Conservation (phyloP, 2,329 filamentous ascomycete genomes). For the Aspergillus fijiensis region DNA sequence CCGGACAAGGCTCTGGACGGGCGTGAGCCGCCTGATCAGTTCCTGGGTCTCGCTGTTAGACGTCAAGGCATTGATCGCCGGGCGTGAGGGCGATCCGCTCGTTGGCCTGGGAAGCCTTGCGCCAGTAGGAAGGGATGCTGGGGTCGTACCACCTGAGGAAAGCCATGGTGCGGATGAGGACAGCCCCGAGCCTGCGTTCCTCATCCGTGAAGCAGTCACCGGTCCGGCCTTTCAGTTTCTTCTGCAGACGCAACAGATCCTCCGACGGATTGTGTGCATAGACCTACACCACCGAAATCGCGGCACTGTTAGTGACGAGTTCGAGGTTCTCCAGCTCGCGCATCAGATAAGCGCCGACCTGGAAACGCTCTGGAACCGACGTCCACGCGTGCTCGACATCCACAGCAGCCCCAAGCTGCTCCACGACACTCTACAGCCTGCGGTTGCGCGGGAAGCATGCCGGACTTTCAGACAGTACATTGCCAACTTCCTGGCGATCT, state of each 20-base stretch:
- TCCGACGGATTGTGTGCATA: conserved; percentile 35
- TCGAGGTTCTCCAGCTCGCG: conserved; percentile 39
- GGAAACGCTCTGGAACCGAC: conserved; percentile 35
- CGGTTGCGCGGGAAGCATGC: conserved; percentile 30
- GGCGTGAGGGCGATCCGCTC: conserved; percentile 37
- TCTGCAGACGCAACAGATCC: conserved; percentile 34
- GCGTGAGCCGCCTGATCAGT: conserved; percentile 28
- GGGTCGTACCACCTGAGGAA: not conserved
- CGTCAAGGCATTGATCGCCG: conserved; percentile 37
- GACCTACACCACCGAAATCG: conserved; percentile 41
- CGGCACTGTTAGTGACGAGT: conserved; percentile 39
- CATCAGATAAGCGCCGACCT: conserved; percentile 38
- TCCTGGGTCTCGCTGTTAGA: conserved; percentile 38
- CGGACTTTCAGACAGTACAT: conserved; percentile 36
- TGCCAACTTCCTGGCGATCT: conserved; percentile 37
- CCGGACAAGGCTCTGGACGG: conserved; percentile 31
- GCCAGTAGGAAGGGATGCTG: not conserved
- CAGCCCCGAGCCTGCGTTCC: conserved; percentile 17
- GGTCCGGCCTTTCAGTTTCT: conserved; percentile 36
- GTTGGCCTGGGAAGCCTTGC: conserved; percentile 27
- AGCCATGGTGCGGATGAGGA: conserved; percentile 3
- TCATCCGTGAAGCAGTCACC: conserved; percentile 33
- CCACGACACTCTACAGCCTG: conserved; percentile 24
- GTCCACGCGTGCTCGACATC: conserved; percentile 34
- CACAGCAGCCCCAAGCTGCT: conserved; percentile 31